Conservation (phyloP, 306 rosid species). For the Rosa rugosa region DNA sequence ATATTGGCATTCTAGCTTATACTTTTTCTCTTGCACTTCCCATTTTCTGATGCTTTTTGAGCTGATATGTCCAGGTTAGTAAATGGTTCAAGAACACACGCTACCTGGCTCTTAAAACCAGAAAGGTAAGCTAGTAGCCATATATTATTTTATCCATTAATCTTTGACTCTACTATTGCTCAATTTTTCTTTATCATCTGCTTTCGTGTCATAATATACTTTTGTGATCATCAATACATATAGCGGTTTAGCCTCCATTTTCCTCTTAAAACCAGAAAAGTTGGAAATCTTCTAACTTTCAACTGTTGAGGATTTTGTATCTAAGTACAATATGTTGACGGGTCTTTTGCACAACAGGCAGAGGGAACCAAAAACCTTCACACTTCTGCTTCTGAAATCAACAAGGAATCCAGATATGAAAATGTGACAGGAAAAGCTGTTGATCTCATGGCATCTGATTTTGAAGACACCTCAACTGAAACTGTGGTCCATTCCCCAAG, state of each 20-base stretch:
- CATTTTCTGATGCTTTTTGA: conserved; percentile 5
- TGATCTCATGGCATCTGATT: conserved; percentile 37
- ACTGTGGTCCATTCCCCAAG: conserved; percentile 25
- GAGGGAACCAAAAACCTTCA: conserved; percentile 38
- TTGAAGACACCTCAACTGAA: conserved; percentile 37
- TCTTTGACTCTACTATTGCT: background rate
- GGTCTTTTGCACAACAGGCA: conserved; percentile 37
- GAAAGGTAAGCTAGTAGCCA: conserved; percentile 52
- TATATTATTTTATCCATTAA: background rate
- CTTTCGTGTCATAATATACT: background rate
- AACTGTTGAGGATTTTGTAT: conserved; percentile 7
- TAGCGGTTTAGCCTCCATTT: background rate
- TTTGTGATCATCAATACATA: background rate
- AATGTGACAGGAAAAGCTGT: conserved; percentile 32
- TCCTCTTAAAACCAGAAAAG: no score
- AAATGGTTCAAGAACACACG: conserved; percentile 99
- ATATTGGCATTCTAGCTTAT: background rate
- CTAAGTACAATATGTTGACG: conserved; percentile 2
- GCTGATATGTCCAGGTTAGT: conserved; percentile 61
- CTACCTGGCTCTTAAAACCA: conserved; percentile 66
- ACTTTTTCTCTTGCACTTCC: background rate
- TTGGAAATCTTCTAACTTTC: background rate
- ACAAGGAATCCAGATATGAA: conserved; percentile 37
- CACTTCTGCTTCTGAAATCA: conserved; percentile 26
- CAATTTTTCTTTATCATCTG: background rate